Evolutionary conservation across 257 asterid genomes (phyloP).

Genomic region (Leonotis leonurus): DNA sequence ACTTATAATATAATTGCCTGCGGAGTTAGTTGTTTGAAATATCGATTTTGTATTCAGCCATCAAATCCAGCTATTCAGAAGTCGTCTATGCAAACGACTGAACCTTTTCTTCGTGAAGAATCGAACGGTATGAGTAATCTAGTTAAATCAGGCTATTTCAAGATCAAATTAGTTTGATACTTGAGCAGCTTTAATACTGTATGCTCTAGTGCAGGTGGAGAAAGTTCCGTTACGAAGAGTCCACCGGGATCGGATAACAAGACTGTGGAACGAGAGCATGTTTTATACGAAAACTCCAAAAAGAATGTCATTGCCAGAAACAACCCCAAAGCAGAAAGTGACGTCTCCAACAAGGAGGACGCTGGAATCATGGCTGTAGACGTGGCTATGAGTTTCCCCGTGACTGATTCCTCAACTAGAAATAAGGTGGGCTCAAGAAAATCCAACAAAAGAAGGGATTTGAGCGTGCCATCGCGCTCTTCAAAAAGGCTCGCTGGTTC

Average conservation of each 20-base stretch:
- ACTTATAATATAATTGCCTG: background rate
- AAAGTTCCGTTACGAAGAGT: conserved; percentile 11
- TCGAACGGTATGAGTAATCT: conserved; percentile 23
- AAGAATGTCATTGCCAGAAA: conserved; percentile 6
- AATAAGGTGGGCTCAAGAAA: conserved; percentile 6
- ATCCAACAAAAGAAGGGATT: conserved; percentile 21
- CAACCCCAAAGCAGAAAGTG: background rate
- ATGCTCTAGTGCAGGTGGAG: conserved; percentile 29
- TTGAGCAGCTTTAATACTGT: conserved; percentile 4
- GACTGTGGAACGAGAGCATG: conserved; percentile 11
- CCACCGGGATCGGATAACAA: conserved; percentile 18
- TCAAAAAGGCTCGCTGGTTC: conserved; percentile 26
- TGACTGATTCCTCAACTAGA: conserved; percentile 12
- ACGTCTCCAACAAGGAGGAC: conserved; percentile 7
- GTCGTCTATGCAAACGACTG: conserved; percentile 15
- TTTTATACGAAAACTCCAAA: conserved; percentile 1
- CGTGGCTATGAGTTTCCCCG: background rate
- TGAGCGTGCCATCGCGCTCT: conserved; percentile 17
- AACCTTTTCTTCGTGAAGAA: conserved; percentile 15
- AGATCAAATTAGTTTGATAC: background rate
- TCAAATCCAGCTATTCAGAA: conserved; percentile 24
- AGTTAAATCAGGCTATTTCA: background rate
- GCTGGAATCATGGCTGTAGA: background rate
- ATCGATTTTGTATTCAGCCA: conserved; percentile 30
- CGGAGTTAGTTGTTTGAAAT: conserved; percentile 16